Conservation (phyloP, 176 grass and related monocot species). For the Guadua angustifolia region DNA sequence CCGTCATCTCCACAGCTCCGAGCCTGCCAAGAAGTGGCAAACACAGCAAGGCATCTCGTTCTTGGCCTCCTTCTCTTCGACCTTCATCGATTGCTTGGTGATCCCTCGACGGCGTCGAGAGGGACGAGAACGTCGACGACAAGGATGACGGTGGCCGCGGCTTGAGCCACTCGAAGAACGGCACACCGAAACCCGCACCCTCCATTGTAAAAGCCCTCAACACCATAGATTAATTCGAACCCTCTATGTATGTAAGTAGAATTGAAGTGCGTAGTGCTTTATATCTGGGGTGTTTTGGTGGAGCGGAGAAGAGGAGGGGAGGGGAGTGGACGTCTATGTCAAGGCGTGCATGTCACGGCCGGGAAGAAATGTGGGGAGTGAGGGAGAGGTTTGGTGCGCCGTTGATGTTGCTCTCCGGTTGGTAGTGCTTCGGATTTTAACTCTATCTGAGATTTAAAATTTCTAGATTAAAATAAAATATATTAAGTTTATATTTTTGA, state of each 20-base stretch:
- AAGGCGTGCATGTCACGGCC: conserved; percentile 52
- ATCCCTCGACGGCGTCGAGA: conserved; percentile 23
- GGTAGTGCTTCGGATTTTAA: too few relatives aligned
- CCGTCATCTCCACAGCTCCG: conserved; percentile 33
- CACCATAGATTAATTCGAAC: conserved; percentile 29
- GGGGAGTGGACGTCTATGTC: conserved; percentile 36
- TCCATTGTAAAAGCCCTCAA: conserved; percentile 52
- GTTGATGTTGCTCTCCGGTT: conserved; percentile 51
- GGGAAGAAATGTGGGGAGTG: neutral
- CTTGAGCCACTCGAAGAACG: conserved; percentile 65
- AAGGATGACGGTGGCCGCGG: conserved; percentile 6
- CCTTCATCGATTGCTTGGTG: neutral
- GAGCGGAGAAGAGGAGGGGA: neutral
- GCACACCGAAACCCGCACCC: conserved; percentile 26
- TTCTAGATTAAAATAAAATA: too few relatives aligned
- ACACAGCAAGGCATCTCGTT: conserved; percentile 42
- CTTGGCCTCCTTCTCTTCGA: neutral
- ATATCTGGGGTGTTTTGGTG: conserved; percentile 28
- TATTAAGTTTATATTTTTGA: too few relatives aligned
- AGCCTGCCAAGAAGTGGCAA: conserved; percentile 79
- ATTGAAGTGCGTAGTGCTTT: conserved; percentile 8
- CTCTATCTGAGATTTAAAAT: too few relatives aligned
- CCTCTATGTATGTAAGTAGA: neutral
- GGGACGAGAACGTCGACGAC: neutral
- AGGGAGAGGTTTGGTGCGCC: conserved; percentile 15